A percentile compares a stretch with the other conserved stretches of the same genome.
Evolutionary conservation across 257 asterid genomes (phyloP).

Genomic region (Craterostigma plantagineum): DNA sequence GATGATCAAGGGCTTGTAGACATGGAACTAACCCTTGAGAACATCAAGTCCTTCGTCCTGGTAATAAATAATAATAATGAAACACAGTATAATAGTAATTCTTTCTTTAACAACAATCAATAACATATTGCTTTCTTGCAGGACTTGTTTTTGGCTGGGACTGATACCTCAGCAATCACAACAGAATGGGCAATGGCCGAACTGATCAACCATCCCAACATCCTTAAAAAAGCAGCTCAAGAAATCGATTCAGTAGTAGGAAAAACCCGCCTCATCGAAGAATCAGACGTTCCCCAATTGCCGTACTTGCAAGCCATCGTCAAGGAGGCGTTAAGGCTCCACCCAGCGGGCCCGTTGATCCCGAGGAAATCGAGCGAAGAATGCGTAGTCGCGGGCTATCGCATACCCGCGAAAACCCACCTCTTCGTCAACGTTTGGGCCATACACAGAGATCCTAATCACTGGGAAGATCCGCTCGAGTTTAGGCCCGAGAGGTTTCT

Average conservation of each 20-base stretch:
- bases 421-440: slow-evolving; percentile 63
- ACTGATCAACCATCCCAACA: slow-evolving; percentile 44
- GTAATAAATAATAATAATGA: slow-evolving; percentile 20
- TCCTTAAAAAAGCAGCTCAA: slow-evolving; percentile 25
- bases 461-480: slow-evolving; percentile 52
- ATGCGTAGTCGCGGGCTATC: slow-evolving; percentile 31
- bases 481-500: slow-evolving; percentile 54
- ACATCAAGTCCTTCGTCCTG: slow-evolving; percentile 57
- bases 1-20: slow-evolving; percentile 23
- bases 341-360: slow-evolving; percentile 59
- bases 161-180: slow-evolving; percentile 68
- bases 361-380: slow-evolving; percentile 32
- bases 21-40: slow-evolving; percentile 28
- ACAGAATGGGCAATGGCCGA: slow-evolving; percentile 74
- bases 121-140: too few species aligned
- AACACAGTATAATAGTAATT: not conserved
- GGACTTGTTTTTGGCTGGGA: slow-evolving; percentile 75
- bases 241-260: slow-evolving; percentile 38
- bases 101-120: too few species aligned
- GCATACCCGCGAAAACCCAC: slow-evolving; percentile 31
- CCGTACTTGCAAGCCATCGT: slow-evolving; percentile 56
- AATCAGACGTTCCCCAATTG: slow-evolving; percentile 41
- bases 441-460: slow-evolving; percentile 33
- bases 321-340: slow-evolving; percentile 65
- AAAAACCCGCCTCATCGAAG: slow-evolving; percentile 23